phyloP scores from a whole-genome alignment of 148 eudicot species.

The Fagopyrum homotropicum region DNA sequence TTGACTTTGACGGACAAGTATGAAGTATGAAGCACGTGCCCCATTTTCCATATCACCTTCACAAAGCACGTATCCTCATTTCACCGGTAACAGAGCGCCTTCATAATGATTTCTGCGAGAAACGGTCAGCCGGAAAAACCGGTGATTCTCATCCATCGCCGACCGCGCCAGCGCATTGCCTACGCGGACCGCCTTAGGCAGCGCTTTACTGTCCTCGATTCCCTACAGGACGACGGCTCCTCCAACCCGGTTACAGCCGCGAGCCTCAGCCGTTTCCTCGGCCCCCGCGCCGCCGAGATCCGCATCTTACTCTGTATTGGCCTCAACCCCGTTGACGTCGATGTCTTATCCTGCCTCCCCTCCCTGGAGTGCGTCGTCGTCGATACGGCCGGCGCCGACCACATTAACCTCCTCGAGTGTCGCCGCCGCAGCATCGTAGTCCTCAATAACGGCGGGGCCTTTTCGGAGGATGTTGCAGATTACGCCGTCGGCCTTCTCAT shows the following conservation, averaged over 20 bases:
- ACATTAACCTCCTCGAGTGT: slow-evolving; percentile 54
- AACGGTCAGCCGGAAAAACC: slow-evolving; percentile 17
- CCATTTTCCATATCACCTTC: too few relatives aligned
- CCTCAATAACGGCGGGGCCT: slow-evolving; percentile 55
- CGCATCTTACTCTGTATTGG: slow-evolving; percentile 47
- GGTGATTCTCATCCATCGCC: slow-evolving; percentile 32
- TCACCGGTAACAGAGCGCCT: background rate
- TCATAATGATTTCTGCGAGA: background rate
- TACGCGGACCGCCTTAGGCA: slow-evolving; percentile 23
- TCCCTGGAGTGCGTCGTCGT: slow-evolving; percentile 42
- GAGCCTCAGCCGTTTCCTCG: slow-evolving; percentile 16
- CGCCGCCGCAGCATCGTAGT: slow-evolving; percentile 51
- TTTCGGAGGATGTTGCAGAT: slow-evolving; percentile 67
- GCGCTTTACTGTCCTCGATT: slow-evolving; percentile 43
- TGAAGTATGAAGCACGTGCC: too few relatives aligned
- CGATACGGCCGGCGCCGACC: slow-evolving; percentile 45
- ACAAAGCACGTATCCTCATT: too few relatives aligned
- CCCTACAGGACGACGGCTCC: slow-evolving; percentile 17
- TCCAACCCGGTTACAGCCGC: slow-evolving; percentile 20
- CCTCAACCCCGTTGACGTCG: slow-evolving; percentile 32
- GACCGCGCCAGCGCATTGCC: slow-evolving; percentile 18
- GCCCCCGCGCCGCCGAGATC: slow-evolving; percentile 21
- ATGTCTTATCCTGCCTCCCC: slow-evolving; percentile 36
- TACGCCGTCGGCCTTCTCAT: slow-evolving; percentile 53
- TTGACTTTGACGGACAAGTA: too few relatives aligned